phyloP scores from a whole-genome alignment of 768 basidiomycete species.

The Exidia glandulosa region DNA sequence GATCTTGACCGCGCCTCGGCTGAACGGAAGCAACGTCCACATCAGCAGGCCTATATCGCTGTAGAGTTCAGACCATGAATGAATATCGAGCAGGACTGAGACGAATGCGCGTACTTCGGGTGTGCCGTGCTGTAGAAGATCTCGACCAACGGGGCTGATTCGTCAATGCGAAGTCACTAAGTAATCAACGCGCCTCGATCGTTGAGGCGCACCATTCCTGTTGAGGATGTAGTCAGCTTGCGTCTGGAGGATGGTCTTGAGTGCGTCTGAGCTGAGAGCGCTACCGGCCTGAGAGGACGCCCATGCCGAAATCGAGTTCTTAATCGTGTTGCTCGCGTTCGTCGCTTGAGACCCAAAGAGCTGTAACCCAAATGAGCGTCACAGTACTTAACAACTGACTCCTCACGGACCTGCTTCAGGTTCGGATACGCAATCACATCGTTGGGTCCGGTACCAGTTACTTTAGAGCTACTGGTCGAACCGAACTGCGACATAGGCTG shows the following conservation, averaged over 20 bases:
- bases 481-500: conserved; percentile 32
- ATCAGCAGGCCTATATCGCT: conserved; percentile 37
- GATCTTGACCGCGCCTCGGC: conserved; percentile 39
- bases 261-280: conserved; percentile 29
- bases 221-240: conserved; percentile 40
- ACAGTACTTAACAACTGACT: conserved; percentile 10
- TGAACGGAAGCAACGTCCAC: conserved; percentile 48
- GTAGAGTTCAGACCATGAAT: not conserved
- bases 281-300: conserved; percentile 32
- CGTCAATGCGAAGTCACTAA: not conserved
- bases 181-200: not conserved
- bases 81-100: not conserved
- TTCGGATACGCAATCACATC: conserved; percentile 43
- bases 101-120: conserved; percentile 30
- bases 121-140: conserved; percentile 38
- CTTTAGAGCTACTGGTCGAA: conserved; percentile 26
- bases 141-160: conserved; percentile 38
- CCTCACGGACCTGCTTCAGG: conserved; percentile 36
- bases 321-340: conserved; percentile 18
- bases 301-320: conserved; percentile 28
- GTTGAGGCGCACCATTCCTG: conserved; percentile 26
- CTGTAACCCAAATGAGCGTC: not conserved
- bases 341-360: conserved; percentile 3
- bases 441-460: conserved; percentile 30
- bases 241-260: conserved; percentile 31